These are phyloP conservation scores for Zalerion maritima DNA, from an alignment of 495 filamentous ascomycete genomes.

Conservation along the genomic window DNA sequence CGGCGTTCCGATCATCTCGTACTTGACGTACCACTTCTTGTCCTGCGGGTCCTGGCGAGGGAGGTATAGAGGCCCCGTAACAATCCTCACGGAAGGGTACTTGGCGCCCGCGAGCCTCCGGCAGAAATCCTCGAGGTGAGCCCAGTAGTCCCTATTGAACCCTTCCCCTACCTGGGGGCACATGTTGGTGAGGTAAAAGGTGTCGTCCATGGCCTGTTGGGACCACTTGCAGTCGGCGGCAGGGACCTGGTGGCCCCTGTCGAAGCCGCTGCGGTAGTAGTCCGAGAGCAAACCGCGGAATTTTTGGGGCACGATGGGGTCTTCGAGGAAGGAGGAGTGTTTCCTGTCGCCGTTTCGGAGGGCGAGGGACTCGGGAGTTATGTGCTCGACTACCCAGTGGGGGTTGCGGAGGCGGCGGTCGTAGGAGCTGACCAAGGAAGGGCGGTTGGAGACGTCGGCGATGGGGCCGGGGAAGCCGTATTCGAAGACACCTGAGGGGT, in stretches of 20 bases:
- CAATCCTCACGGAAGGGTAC: conserved; percentile 82
- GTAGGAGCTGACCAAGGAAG: conserved; percentile 68
- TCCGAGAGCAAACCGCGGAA: conserved; percentile 85
- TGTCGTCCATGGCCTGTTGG: conserved; percentile 85
- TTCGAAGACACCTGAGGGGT: conserved; percentile 81
- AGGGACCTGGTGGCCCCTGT: conserved; percentile 94
- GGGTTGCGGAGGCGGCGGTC: conserved; percentile 89
- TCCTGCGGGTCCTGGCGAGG: conserved; percentile 61
- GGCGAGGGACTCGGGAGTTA: conserved; percentile 75
- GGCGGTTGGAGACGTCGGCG: conserved; percentile 60
- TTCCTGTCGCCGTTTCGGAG: conserved; percentile 66
- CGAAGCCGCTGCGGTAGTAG: conserved; percentile 90
- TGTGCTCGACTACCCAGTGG: conserved; percentile 92
- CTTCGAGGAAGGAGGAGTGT: conserved; percentile 71
- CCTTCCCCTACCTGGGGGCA: conserved; percentile 94
- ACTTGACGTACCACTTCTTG: conserved; percentile 86
- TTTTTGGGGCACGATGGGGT: conserved; percentile 58
- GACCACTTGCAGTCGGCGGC: conserved; percentile 95
- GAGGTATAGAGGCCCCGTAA: conserved; percentile 88
- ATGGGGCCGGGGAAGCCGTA: conserved; percentile 95
- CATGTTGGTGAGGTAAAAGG: conserved; percentile 89
- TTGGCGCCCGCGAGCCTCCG: conserved; percentile 50
- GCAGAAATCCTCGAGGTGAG: conserved; percentile 96
- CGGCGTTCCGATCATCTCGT: conserved; percentile 92
- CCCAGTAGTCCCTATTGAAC: conserved; percentile 98